A percentile compares a stretch with the other conserved stretches of the same genome.
Evolutionary conservation across 2,329 filamentous ascomycete genomes (phyloP).

Genomic region (Trichophyton simii): DNA sequence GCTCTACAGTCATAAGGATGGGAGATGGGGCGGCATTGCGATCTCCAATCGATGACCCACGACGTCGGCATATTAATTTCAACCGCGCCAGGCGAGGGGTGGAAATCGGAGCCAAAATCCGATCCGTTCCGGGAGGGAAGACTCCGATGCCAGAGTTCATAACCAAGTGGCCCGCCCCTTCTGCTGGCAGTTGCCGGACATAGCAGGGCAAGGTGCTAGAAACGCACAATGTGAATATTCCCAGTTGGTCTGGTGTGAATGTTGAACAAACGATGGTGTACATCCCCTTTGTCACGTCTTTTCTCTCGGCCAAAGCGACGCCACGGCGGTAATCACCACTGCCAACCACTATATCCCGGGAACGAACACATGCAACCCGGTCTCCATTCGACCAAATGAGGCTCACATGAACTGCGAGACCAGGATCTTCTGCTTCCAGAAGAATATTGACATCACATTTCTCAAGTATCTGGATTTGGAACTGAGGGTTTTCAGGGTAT

Average conservation of each 20-base stretch:
- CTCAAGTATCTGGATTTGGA: slow-evolving; percentile 47
- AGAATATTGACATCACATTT: slow-evolving; percentile 57
- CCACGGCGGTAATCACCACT: slow-evolving; percentile 82
- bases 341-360: slow-evolving; percentile 63
- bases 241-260: slow-evolving; percentile 67
- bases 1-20: slow-evolving; percentile 60
- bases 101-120: slow-evolving; percentile 41
- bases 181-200: slow-evolving; percentile 52
- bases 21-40: slow-evolving; percentile 34
- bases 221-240: slow-evolving; percentile 63
- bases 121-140: slow-evolving; percentile 42
- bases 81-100: slow-evolving; percentile 48
- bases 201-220: slow-evolving; percentile 45
- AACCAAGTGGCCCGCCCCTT: slow-evolving; percentile 62
- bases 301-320: slow-evolving; percentile 56
- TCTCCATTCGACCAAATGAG: slow-evolving; percentile 65
- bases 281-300: slow-evolving; percentile 51
- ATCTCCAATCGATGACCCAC: slow-evolving; percentile 30
- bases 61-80: slow-evolving; percentile 43
- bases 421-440: slow-evolving; percentile 53
- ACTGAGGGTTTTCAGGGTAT: slow-evolving; percentile 84
- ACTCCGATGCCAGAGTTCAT: slow-evolving; percentile 35
- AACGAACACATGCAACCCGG: slow-evolving; percentile 55
- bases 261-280: slow-evolving; percentile 89
- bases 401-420: slow-evolving; percentile 71